Percentiles rank a stretch among this genome's conserved stretches.
These are phyloP conservation scores for Fonsecaea multimorphosa DNA, from an alignment of 2,329 filamentous ascomycete species.

Conservation along the genomic window DNA sequence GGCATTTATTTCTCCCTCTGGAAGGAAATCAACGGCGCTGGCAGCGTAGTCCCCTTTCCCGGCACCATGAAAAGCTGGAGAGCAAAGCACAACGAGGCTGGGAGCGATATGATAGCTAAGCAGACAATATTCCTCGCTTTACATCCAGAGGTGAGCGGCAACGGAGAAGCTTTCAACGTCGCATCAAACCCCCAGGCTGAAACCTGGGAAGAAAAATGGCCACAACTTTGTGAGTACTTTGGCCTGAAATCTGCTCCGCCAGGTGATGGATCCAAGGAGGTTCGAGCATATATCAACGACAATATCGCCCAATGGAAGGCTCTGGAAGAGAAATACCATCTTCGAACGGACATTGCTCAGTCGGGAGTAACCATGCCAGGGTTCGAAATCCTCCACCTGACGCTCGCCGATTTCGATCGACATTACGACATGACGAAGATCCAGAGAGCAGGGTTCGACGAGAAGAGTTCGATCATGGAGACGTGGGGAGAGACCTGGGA, in stretches of 20 bases:
- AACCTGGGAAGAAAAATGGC: slow-evolving; percentile 24
- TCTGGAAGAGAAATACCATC: slow-evolving; percentile 18
- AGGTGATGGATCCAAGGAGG: background rate
- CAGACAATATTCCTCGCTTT: slow-evolving; percentile 43
- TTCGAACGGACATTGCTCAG: slow-evolving; percentile 20
- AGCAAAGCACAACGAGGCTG: slow-evolving; percentile 41
- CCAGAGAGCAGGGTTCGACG: slow-evolving; percentile 17
- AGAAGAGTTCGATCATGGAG: slow-evolving; percentile 20
- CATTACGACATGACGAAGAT: slow-evolving; percentile 28
- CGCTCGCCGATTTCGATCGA: slow-evolving; percentile 23
- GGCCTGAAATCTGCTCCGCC: slow-evolving; percentile 16
- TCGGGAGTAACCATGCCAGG: slow-evolving; percentile 21
- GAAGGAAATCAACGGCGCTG: slow-evolving; percentile 38
- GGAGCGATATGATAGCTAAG: slow-evolving; percentile 41
- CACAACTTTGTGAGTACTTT: slow-evolving; percentile 22
- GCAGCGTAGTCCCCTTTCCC: slow-evolving; percentile 41
- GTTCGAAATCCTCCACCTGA: slow-evolving; percentile 24
- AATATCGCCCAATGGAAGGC: slow-evolving; percentile 15
- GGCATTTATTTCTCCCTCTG: slow-evolving; percentile 44
- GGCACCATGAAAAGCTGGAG: slow-evolving; percentile 38
- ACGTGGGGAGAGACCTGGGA: slow-evolving; percentile 18
- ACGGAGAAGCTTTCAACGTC: slow-evolving; percentile 41
- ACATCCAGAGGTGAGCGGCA: slow-evolving; percentile 35
- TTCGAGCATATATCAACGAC: slow-evolving; percentile 26
- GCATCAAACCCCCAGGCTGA: slow-evolving; percentile 34